Evolutionary conservation across 176 grass and related monocot genomes (phyloP).

Genomic region (Alloteropsis semialata): DNA sequence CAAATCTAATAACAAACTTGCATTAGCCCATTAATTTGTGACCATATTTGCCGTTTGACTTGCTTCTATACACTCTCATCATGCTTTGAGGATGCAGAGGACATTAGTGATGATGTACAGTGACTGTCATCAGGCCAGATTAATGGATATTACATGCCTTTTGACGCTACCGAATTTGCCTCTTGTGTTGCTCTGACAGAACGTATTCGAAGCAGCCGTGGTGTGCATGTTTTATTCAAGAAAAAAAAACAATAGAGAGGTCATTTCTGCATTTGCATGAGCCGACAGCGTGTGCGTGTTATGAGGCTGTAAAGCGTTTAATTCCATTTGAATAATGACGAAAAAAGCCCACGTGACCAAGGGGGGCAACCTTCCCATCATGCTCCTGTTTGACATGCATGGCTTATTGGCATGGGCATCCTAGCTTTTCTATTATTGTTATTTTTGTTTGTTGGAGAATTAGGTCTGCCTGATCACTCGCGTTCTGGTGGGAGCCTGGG

Average conservation of each 20-base stretch:
- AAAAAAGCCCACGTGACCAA: not conserved
- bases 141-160: not conserved
- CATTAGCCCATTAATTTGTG: not conserved
- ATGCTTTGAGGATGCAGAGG: not conserved
- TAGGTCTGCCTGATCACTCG: conserved; percentile 16
- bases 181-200: not conserved
- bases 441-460: not conserved
- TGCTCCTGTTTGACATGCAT: not conserved
- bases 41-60: not conserved
- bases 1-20: conserved; percentile 14
- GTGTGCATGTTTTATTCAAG: not conserved
- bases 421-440: too few species aligned
- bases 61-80: not conserved
- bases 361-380: not conserved
- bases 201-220: not conserved
- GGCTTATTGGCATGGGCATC: not conserved
- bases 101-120: not conserved
- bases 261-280: not conserved
- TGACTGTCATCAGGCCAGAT: not conserved
- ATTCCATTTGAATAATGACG: not conserved
- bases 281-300: not conserved
- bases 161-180: too few species aligned
- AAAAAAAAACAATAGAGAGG: not conserved
- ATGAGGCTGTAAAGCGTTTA: not conserved
- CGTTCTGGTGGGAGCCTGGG: not conserved